A percentile compares a stretch with the other conserved stretches of the same genome.
Conservation (phyloP, 2,329 filamentous ascomycete species). For the Diaporthe caulivora region DNA sequence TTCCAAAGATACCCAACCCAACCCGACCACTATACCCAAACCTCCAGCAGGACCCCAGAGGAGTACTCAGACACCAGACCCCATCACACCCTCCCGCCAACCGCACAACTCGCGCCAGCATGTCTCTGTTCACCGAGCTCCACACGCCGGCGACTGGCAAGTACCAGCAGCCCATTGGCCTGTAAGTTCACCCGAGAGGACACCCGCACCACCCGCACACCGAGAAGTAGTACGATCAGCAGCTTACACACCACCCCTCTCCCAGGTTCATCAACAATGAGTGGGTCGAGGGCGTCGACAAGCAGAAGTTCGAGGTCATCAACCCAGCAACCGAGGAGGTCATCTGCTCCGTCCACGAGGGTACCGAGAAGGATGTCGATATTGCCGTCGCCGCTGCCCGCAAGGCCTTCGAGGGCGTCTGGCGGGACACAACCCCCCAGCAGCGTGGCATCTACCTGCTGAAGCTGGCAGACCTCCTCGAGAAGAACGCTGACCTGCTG, state of each 20-base stretch:
- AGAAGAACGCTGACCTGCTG: conserved; percentile 82
- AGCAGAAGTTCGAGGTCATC: conserved; percentile 92
- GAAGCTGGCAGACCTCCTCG: conserved; percentile 84
- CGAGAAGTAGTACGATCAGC: neutral
- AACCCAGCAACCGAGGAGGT: conserved; percentile 89
- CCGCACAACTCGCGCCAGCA: conserved; percentile 41
- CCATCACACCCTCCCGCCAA: neutral
- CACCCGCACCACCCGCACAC: too few relatives aligned
- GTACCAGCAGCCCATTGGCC: conserved; percentile 71
- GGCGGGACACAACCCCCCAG: conserved; percentile 77
- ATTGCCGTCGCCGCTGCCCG: conserved; percentile 87
- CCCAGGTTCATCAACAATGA: conserved; percentile 91
- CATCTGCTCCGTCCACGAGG: conserved; percentile 86
- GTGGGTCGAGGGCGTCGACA: conserved; percentile 85
- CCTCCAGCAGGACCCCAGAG: neutral
- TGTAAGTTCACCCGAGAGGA: conserved; percentile 59
- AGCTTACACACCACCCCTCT: neutral
- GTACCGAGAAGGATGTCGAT: conserved; percentile 86
- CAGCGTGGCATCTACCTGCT: conserved; percentile 76
- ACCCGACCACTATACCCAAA: too few relatives aligned
- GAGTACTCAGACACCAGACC: neutral
- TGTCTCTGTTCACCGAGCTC: conserved; percentile 64
- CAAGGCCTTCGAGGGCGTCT: conserved; percentile 83
- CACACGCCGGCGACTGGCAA: conserved; percentile 75
- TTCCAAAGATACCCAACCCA: conserved; percentile 25